Percentiles rank a stretch among this genome's conserved stretches.
Conservation (phyloP, 1,284 basidiomycete genomes). For the Naganishia liquefaciens region DNA sequence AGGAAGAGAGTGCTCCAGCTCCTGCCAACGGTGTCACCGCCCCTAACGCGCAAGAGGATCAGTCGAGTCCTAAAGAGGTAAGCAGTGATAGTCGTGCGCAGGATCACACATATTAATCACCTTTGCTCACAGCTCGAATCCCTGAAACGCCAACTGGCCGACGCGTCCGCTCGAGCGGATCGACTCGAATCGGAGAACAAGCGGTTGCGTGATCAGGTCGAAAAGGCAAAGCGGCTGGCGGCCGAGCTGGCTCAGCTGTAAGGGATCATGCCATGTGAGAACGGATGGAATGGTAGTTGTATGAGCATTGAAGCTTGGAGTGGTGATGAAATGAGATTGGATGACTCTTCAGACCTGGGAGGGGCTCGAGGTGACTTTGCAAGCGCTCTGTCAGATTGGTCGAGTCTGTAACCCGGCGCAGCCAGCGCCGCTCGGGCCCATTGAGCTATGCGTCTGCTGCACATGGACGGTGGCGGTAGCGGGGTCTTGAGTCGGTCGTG, state of each 20-base stretch:
- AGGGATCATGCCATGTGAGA: neutral
- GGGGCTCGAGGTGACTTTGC: too few species aligned
- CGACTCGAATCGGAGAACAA: constrained; percentile 22
- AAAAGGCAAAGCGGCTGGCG: constrained; percentile 31
- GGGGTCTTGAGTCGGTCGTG: too few species aligned
- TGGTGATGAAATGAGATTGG: neutral
- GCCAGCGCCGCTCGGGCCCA: too few species aligned
- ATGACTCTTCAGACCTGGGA: neutral
- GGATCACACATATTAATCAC: neutral
- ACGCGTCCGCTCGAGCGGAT: constrained; percentile 2
- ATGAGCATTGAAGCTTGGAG: neutral
- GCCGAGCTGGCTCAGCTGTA: constrained; percentile 22
- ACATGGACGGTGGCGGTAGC: too few species aligned
- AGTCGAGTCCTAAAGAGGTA: constrained; percentile 3
- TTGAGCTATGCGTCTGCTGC: too few species aligned
- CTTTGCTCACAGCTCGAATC: constrained; percentile 1
- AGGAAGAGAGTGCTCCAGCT: neutral
- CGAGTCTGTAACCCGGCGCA: too few species aligned
- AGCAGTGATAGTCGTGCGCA: neutral
- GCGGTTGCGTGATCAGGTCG: constrained; percentile 18
- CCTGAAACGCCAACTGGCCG: constrained; percentile 17
- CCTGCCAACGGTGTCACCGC: neutral
- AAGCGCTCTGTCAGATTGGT: too few species aligned
- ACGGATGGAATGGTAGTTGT: neutral
- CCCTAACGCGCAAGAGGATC: neutral